Evolutionary conservation across 2,329 filamentous ascomycete species (phyloP).

Genomic region (Aspergillus neoniger): DNA sequence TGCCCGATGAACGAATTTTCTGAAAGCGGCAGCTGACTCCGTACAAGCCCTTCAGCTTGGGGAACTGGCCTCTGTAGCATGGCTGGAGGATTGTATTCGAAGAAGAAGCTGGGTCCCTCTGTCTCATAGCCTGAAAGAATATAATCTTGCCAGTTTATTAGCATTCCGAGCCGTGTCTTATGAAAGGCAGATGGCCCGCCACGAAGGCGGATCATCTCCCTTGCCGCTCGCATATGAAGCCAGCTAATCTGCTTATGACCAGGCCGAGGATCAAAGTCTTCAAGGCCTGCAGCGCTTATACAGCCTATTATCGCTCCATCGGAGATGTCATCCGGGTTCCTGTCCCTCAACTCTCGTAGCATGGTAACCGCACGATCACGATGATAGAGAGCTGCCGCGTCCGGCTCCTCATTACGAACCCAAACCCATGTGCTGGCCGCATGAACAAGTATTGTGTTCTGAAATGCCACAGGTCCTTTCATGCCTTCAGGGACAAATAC

Average conservation of each 20-base stretch:
- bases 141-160: constrained; percentile 48
- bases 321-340: constrained; percentile 36
- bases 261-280: constrained; percentile 43
- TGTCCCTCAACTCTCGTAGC: constrained; percentile 36
- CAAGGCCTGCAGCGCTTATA: constrained; percentile 42
- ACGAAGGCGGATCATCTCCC: constrained; percentile 40
- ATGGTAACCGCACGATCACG: constrained; percentile 36
- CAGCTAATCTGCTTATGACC: constrained; percentile 41
- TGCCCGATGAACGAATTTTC: background rate
- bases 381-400: constrained; percentile 33
- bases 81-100: constrained; percentile 26
- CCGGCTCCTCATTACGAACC: constrained; percentile 39
- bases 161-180: constrained; percentile 41
- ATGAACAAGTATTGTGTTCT: constrained; percentile 43
- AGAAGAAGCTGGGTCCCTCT: constrained; percentile 37
- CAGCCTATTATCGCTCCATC: constrained; percentile 44
- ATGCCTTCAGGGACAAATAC: constrained; percentile 46
- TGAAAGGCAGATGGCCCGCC: constrained; percentile 40
- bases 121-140: constrained; percentile 43
- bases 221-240: constrained; percentile 44
- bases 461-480: constrained; percentile 41
- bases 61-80: background rate
- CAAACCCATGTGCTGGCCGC: constrained; percentile 42
- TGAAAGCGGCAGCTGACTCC: background rate
- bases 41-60: background rate